Base-by-base conservation (phyloP, 805 yeast genomes). In the Peterozyma xylosa region DNA sequence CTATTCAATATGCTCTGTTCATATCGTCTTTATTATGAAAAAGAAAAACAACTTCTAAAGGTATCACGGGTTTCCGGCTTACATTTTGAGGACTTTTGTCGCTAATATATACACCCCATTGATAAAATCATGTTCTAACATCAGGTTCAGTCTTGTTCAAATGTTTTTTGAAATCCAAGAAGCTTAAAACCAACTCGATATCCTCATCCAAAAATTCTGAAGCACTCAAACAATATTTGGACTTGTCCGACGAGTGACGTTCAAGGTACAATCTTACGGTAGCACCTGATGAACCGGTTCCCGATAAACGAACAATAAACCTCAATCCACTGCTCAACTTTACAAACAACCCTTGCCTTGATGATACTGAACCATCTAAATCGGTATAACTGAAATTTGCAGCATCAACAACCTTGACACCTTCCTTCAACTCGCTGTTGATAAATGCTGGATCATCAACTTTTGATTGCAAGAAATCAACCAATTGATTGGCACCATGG, bases 221-320 rank as follows among this genome's bases (percentile, higher is more conserved):
- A 11, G 89, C 91, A 39, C 70, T 62, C 51, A 63, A 50, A 6
- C 55, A 56, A 56, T 73, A 76, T 35, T 71, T 72, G 15, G 75
- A 49, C 41, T 63, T 55, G 57, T 87, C 93, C 39, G 63, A 53
- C 21, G 86, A 78, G 67, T 85, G 88, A 63, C 82, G 83, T 66
- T 91, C 98, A 58, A 91, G 68, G 67, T 91, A 91, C 53, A 91
- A 72, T 64, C 99, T 79, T 48, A 93, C 89, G 5, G 99, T 91
- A 16, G 99, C 98, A 40, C 99, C 99, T 2, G 96, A 82, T 2
- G 97, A 89, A 13, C 99, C 99, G 2, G 99, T 91, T 45, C 99
- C 99, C 0, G 96, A 88, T 51, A 93, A 73, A 64, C 99, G 82
- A 43, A 88, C 85, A 33, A 93, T 86, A 42, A 90, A 78, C 62